Evolutionary conservation across 2,329 filamentous ascomycete genomes (phyloP).

Genomic region (Phaeosphaeria sp.): DNA sequence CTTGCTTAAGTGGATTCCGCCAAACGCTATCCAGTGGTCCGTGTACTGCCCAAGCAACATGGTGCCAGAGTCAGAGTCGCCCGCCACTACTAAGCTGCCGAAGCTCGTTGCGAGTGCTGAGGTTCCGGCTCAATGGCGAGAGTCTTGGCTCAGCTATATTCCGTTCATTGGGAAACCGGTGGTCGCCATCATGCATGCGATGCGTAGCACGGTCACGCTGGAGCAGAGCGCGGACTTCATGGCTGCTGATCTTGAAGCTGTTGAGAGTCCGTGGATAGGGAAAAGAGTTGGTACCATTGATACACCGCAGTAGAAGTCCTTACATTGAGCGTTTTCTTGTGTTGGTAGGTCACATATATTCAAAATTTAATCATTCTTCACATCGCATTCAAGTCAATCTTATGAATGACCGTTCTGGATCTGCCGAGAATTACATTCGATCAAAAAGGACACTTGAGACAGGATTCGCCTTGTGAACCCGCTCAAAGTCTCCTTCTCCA

Average conservation of each 20-base stretch:
- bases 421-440: neutral
- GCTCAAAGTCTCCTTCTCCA: constrained; percentile 9
- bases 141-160: constrained; percentile 40
- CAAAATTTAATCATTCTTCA: too few relatives aligned
- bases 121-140: constrained; percentile 44
- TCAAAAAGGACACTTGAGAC: neutral
- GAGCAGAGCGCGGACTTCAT: constrained; percentile 55
- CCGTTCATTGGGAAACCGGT: constrained; percentile 43
- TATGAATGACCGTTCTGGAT: neutral
- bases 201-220: constrained; percentile 47
- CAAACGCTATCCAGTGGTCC: constrained; percentile 47
- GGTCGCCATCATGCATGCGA: constrained; percentile 33
- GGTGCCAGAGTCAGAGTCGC: constrained; percentile 42
- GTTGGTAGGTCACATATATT: neutral
- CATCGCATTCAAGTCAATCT: neutral
- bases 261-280: constrained; percentile 41
- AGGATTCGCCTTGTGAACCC: neutral
- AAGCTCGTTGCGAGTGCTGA: constrained; percentile 38
- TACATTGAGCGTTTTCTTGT: neutral
- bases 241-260: constrained; percentile 47
- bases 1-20: constrained; percentile 33
- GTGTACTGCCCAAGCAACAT: constrained; percentile 36
- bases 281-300: constrained; percentile 47
- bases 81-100: constrained; percentile 26
- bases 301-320: constrained; percentile 7